Evolutionary conservation across 169 alveolate species (phyloP), one percentile per base, ranked within the genome.

Genomic region (Babesia sp.): DNA sequence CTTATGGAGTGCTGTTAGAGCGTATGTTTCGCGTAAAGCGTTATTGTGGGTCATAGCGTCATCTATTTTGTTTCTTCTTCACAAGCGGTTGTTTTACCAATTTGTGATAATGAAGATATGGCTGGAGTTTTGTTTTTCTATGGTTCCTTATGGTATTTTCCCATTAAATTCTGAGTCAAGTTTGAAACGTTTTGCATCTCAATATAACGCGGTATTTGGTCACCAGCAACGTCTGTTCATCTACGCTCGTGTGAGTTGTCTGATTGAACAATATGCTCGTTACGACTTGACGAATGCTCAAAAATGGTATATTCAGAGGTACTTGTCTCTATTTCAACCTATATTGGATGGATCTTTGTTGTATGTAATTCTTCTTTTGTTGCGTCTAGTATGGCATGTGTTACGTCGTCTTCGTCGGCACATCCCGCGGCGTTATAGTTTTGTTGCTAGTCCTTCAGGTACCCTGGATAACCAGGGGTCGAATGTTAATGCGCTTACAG

Each of bases 71-170:
- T 8, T 55, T 2, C n/a, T 71, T 26, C 37, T 73, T n/a, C 64
- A 39, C 56, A 34, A 56, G 44, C 46, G 51, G 45, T 46, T 31
- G 61, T 26, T 16, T 20, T 59, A 36, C 5, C 68, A 55, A 22
- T 61, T 28, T 36, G 74, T 58, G 42, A 28, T 81, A 16, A 12
- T 81, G 36, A 81, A 81, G 61, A 81, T 81, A 41, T 71, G 76
- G 66, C 29, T 81, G 9, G 84, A 64, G 53, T 73, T 71, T 33
- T 71, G 56, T 46, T 34, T 66, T 34, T 61, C 89, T n/a, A 72
- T 81, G 84, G 54, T 67, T 6, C 89, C 89, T 22, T 81, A 71
- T 42, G 85, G 89, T 28, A 71, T 61, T 37, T 39, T 71, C 18
- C 74, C 74, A n/a, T 39, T 72, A 11, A 61, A 51, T 48, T 53